phyloP scores from a whole-genome alignment of 202 grass and related monocot species.

The Zizania palustris region DNA sequence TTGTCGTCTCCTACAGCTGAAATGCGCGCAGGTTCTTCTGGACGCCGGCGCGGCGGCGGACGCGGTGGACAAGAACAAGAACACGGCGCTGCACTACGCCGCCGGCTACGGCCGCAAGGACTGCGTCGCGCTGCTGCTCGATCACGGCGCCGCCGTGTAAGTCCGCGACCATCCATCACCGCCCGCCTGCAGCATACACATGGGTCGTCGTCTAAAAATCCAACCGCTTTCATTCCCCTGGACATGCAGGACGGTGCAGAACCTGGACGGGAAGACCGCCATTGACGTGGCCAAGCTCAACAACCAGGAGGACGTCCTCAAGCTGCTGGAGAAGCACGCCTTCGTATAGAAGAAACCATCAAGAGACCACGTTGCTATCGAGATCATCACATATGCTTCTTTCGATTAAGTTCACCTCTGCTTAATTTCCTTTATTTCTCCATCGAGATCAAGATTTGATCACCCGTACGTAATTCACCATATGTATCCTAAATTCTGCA shows the following conservation, averaged over 20 bases:
- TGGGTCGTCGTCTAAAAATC: background rate
- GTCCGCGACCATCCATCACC: background rate
- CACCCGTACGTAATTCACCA: background rate
- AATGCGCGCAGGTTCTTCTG: conserved; percentile 78
- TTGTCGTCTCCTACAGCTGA: conserved; percentile 33
- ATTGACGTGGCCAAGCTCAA: conserved; percentile 97
- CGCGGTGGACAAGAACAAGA: conserved; percentile 93
- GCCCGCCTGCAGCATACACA: background rate
- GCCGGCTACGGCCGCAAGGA: conserved; percentile 90
- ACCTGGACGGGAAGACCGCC: conserved; percentile 91
- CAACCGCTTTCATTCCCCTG: too few relatives aligned
- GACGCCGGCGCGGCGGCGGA: conserved; percentile 74
- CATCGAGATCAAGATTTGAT: background rate
- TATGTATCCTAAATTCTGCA: conserved; percentile 31
- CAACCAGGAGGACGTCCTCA: conserved; percentile 85
- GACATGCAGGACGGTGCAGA: conserved; percentile 72
- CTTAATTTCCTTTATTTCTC: background rate
- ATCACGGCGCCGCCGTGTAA: conserved; percentile 84
- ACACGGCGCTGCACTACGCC: conserved; percentile 91
- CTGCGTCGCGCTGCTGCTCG: conserved; percentile 82
- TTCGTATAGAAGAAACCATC: conserved; percentile 52
- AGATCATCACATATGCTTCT: background rate
- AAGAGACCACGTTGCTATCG: too few relatives aligned
- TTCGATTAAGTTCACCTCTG: background rate
- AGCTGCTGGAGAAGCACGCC: conserved; percentile 95